phyloP scores from a whole-genome alignment of 108 stramenopile species.

The Nannochloropsis gaditana region DNA sequence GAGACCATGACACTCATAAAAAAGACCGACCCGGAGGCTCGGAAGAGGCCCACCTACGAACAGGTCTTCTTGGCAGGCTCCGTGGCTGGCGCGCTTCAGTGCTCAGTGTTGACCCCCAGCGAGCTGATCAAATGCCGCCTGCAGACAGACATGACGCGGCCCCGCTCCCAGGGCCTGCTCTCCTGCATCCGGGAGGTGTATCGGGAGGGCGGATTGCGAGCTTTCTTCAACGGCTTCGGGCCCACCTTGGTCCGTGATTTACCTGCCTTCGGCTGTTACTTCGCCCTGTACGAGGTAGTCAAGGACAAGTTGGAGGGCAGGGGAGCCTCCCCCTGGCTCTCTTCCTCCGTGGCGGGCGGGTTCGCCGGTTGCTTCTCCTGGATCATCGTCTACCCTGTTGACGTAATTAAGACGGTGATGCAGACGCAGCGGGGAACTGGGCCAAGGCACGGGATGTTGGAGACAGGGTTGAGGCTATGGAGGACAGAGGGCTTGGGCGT shows the following conservation, averaged over 20 bases:
- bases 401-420: slow-evolving; percentile 72
- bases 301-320: slow-evolving; percentile 34
- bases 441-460: slow-evolving; percentile 11
- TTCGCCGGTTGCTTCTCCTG: slow-evolving; percentile 74
- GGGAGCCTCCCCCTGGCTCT: not conserved
- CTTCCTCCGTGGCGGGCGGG: slow-evolving; percentile 75
- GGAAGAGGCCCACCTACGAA: not conserved
- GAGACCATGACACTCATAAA: slow-evolving; percentile 54
- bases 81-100: slow-evolving; percentile 75
- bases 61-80: slow-evolving; percentile 66
- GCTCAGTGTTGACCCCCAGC: slow-evolving; percentile 68
- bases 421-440: slow-evolving; percentile 24
- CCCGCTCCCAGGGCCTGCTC: slow-evolving; percentile 26
- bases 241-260: slow-evolving; percentile 61
- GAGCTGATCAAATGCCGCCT: slow-evolving; percentile 87
- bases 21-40: not conserved
- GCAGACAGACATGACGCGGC: slow-evolving; percentile 59
- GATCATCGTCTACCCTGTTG: slow-evolving; percentile 77
- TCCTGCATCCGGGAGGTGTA: slow-evolving; percentile 41
- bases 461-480: not conserved
- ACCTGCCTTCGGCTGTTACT: slow-evolving; percentile 83
- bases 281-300: slow-evolving; percentile 66
- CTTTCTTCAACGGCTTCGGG: slow-evolving; percentile 38
- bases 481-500: slow-evolving; percentile 34
- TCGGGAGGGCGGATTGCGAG: slow-evolving; percentile 37